phyloP scores from a whole-genome alignment of 139 green algal genomes.

The Diplosphaera chodatii region DNA sequence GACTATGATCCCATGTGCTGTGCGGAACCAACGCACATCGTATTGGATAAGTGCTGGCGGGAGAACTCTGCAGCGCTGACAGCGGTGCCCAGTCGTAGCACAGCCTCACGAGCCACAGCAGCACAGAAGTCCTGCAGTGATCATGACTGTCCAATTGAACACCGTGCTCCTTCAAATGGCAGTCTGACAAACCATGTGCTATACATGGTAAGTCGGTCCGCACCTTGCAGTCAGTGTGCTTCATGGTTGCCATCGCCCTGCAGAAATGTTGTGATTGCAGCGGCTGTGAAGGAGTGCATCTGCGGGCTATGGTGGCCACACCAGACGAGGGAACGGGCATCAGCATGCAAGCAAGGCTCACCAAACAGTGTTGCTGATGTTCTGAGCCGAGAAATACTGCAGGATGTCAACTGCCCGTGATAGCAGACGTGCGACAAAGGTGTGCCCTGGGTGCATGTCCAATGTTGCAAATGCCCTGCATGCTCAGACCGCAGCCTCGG shows the following conservation, averaged over 20 bases:
- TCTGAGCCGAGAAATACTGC: conserved; percentile 30
- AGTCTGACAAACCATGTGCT: no score
- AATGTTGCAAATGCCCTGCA: conserved; percentile 13
- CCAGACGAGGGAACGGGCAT: no score
- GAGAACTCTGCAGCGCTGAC: conserved; percentile 18
- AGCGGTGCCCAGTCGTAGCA: conserved; percentile 14
- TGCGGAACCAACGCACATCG: conserved; percentile 9
- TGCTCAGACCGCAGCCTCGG: no score
- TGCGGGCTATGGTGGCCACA: no score
- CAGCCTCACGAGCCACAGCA: conserved; percentile 17
- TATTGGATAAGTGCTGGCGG: conserved; percentile 40
- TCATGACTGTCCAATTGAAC: neutral
- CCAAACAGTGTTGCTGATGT: conserved; percentile 42
- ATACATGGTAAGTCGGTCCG: no score
- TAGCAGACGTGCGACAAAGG: neutral
- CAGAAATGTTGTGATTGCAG: neutral
- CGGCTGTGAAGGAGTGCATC: no score
- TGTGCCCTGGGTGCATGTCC: neutral
- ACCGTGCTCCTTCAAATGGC: neutral
- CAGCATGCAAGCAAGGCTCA: no score
- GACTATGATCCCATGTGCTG: neutral
- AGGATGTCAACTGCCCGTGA: conserved; percentile 5
- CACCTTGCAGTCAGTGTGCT: conserved; percentile 1
- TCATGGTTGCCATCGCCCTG: conserved; percentile 33
- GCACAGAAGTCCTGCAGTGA: conserved; percentile 19